A percentile compares a stretch with the other conserved stretches of the same genome.
Conservation (phyloP, 2,329 filamentous ascomycete genomes). For the Chaetomium sp. region DNA sequence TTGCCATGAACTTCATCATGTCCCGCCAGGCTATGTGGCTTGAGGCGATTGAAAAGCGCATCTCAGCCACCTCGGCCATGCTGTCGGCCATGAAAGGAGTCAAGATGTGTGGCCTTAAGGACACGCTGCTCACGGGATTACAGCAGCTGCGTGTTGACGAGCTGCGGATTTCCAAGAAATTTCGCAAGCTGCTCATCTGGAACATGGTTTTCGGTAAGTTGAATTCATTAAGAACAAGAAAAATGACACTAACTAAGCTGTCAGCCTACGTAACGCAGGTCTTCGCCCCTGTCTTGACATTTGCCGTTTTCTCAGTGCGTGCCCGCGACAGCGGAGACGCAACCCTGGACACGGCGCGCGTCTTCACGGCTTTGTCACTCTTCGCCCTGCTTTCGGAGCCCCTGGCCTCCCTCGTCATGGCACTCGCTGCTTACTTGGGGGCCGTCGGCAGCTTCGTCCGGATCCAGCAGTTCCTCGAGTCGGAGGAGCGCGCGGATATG, state of each 20-base stretch:
- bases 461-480: conserved; percentile 41
- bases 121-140: conserved; percentile 39
- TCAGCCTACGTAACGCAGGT: conserved; percentile 36
- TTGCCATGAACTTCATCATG: conserved; percentile 38
- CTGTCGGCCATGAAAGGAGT: conserved; percentile 47
- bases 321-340: conserved; percentile 35
- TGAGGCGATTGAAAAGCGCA: conserved; percentile 44
- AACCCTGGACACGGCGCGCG: conserved; percentile 39
- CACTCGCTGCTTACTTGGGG: conserved; percentile 41
- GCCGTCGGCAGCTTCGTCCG: conserved; percentile 41
- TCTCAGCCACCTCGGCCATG: conserved; percentile 46
- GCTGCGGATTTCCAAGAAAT: conserved; percentile 44
- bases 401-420: conserved; percentile 40
- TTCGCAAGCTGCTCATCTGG: conserved; percentile 42
- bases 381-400: conserved; percentile 41
- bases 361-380: conserved; percentile 44
- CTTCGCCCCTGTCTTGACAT: conserved; percentile 40
- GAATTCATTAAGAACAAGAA: no score
- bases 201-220: conserved; percentile 38
- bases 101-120: conserved; percentile 48
- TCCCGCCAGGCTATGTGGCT: conserved; percentile 46
- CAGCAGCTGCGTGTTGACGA: conserved; percentile 44
- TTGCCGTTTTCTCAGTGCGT: conserved; percentile 42
- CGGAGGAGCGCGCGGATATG: conserved; percentile 34
- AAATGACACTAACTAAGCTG: not conserved